Evolutionary conservation across 805 yeast species (phyloP), one percentile per base, ranked within the genome.

Genomic region (Cyberlindnera maclurae): DNA sequence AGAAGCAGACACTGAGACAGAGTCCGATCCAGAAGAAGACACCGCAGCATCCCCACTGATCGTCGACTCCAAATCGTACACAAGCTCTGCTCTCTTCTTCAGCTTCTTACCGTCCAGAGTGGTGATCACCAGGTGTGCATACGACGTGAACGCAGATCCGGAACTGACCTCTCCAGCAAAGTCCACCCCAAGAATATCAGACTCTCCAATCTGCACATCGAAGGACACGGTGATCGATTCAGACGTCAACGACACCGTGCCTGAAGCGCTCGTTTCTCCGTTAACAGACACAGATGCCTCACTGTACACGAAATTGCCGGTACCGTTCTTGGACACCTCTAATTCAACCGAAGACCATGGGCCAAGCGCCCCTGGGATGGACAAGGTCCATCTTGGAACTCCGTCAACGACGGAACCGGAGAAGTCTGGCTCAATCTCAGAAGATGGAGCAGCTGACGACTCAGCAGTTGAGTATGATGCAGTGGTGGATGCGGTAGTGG

Each of bases 361-460:
- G 8, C 50, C 49, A 29, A 48, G 41, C n/a, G 26, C 33, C 20
- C 47, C 48, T 42, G 55, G 53, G 39, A 51, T 27, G 15, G 31
- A 12, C 12, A 46, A 4, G 8, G 29, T 35, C 51, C 51, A 50
- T 26, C 32, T 31, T 36, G 46, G 48, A 26, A 37, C 34, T 29
- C 46, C 49, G 15, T 26, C 37, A 15, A 18, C 17, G 22, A 41
- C 37, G 10, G 15, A 27, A 34, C 49, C 49, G 18, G 32, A 9
- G 11, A 41, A 29, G 3, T 13, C 15, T 35, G 39, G 41, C 8
- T 16, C 37, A 20, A 8, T 20, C 8, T 20, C 24, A 20, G 24
- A 20, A 20, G 24, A 20, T 29, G 29, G 16, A 29, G 39, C 20
- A 18, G 36, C 15, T 5, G 41, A 27, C 3, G 38, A 22, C 3